Base-by-base conservation (phyloP, 1,139 yeast species). In the Zygosaccharomyces sapae region DNA sequence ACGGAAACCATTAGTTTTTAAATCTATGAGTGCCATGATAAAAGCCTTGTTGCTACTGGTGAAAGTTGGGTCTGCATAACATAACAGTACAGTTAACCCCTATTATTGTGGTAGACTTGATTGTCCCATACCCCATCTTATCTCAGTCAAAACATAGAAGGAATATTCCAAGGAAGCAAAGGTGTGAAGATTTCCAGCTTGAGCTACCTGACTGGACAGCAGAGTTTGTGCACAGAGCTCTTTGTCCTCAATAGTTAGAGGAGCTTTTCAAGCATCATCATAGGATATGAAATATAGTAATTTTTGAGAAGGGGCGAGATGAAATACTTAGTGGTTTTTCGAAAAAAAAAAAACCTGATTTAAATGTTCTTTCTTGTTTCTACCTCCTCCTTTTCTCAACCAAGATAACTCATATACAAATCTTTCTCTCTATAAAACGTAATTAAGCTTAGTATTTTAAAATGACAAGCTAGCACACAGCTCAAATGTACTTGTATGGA, bases 401-500 rank as follows among this genome's bases (percentile, higher is more conserved):
- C 5, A 29, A 29, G 33, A 29, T 29, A 29, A 29, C 12, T 29
- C 33, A 29, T 29, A 5, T 29, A 29, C 1, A n/a, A n/a, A 34
- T 13, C 37, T 34, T 34, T 34, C 10, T 34, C 22, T 13, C 27
- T 35, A 18, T 35, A 35, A 35, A 35, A 35, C 29, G 27, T 35
- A 4, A 31, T 13, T 31, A 20, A 18, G 25, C 38, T 19, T 20
- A 18, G n/a, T 16, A 3, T 2, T 18, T 35, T 7, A 35, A 35
- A 35, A 35, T 4, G 7, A 19, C 18, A 85, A 55, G 76, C 27
- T 77, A 9, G 13, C 25, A 35, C 9, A 9, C 38, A 35, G 12
- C 20, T 55, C 43, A 66, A 27, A 85, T 73, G 61, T 88, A 89
- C 67, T 92, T 92, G 73, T 92, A 90, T 25, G 97, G 98, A 66